Evolutionary conservation across 1,139 yeast species (phyloP).

Genomic region (Yamadazyma taylorii): DNA sequence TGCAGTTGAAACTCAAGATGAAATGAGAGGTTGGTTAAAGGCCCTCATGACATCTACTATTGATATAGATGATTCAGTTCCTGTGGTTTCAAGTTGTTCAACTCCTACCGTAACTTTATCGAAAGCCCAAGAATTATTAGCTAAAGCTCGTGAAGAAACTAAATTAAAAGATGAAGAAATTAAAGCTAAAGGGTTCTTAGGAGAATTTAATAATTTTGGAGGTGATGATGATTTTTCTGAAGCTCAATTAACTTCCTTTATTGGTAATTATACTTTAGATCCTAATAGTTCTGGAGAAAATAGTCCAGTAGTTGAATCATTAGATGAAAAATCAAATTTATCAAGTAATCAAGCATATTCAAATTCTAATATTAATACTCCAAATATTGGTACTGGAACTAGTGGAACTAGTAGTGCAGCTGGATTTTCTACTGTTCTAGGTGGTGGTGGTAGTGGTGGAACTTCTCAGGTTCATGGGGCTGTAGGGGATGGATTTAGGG

Average conservation of each 20-base stretch:
- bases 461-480: no score
- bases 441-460: background rate
- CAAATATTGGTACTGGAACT: constrained; percentile 13
- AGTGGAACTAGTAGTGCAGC: constrained; percentile 2
- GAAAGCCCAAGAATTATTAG: constrained; percentile 82
- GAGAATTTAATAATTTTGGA: constrained; percentile 21
- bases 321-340: constrained; percentile 22
- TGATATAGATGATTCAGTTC: constrained; percentile 90
- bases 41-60: constrained; percentile 95
- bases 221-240: constrained; percentile 26
- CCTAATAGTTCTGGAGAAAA: constrained; percentile 26
- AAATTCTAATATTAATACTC: constrained; percentile 4
- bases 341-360: constrained; percentile 4
- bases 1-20: constrained; percentile 89
- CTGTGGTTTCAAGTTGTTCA: constrained; percentile 90
- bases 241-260: constrained; percentile 17
- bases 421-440: background rate
- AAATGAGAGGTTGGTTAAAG: constrained; percentile 94
- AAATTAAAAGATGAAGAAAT: constrained; percentile 58
- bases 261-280: constrained; percentile 23
- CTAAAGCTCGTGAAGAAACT: constrained; percentile 77
- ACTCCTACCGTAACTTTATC: constrained; percentile 90
- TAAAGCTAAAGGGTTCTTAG: constrained; percentile 33
- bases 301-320: constrained; percentile 33
- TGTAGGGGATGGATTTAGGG: constrained; percentile 7